These are phyloP conservation scores for Polytrichum formosum DNA, from an alignment of 225 moss, liverwort and hornwort genomes.

Conservation along the genomic window DNA sequence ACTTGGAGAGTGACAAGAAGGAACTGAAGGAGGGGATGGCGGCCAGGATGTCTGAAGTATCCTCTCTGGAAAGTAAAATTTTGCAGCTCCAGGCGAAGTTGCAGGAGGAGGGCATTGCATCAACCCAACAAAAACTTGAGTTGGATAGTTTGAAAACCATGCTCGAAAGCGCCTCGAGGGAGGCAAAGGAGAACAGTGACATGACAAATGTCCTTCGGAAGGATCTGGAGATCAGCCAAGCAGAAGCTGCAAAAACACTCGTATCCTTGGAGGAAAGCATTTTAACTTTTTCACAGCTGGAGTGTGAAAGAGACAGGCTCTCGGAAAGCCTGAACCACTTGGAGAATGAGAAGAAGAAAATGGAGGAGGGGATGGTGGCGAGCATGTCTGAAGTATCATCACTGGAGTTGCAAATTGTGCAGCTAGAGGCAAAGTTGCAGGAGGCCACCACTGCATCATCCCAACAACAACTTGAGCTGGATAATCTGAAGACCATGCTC, in stretches of 20 bases:
- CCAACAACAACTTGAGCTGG: conserved; percentile 32
- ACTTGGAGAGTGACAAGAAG: neutral
- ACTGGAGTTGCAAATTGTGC: conserved; percentile 11
- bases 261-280: neutral
- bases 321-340: neutral
- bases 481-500: conserved; percentile 40
- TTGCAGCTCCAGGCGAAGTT: neutral
- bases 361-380: conserved; percentile 13
- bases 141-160: neutral
- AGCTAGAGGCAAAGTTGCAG: conserved; percentile 24
- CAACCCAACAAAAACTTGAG: neutral
- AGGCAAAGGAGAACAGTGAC: conserved; percentile 1
- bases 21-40: neutral
- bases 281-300: neutral
- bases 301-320: neutral
- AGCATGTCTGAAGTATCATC: conserved; percentile 16
- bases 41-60: conserved; percentile 10
- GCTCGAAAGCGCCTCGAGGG: conserved; percentile 1
- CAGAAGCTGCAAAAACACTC: neutral
- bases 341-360: neutral
- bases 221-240: conserved; percentile 4
- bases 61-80: conserved; percentile 7
- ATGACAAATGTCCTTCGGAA: neutral
- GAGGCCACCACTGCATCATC: conserved; percentile 7
- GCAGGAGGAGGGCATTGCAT: neutral